Conservation (phyloP, 2,329 filamentous ascomycete species). For the Beauveria scarabaeidicola region DNA sequence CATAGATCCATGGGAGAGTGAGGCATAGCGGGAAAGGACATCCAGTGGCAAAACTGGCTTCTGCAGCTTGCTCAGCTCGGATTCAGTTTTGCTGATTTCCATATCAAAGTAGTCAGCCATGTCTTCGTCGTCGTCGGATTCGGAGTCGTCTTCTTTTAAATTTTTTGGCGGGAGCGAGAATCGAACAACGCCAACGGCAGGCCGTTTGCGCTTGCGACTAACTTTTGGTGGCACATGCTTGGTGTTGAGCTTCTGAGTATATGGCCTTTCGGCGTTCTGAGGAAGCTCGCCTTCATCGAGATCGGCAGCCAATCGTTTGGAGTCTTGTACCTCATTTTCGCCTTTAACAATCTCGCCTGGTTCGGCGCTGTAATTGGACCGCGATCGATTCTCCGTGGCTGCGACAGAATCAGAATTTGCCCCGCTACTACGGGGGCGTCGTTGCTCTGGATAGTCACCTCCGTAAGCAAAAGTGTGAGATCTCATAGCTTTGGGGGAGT, state of each 20-base stretch:
- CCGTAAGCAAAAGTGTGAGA: slow-evolving; percentile 39
- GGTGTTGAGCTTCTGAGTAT: neutral
- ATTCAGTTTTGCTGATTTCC: slow-evolving; percentile 44
- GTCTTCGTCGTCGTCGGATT: slow-evolving; percentile 51
- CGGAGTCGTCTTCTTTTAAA: slow-evolving; percentile 26
- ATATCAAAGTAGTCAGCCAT: slow-evolving; percentile 48
- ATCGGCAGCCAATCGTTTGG: neutral
- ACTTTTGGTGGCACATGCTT: neutral
- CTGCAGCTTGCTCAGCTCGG: slow-evolving; percentile 39
- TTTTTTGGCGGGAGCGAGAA: slow-evolving; percentile 33
- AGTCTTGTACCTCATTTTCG: slow-evolving; percentile 27
- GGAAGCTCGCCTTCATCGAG: slow-evolving; percentile 13
- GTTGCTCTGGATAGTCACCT: slow-evolving; percentile 33
- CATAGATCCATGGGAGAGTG: slow-evolving; percentile 40
- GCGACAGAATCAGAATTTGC: slow-evolving; percentile 35
- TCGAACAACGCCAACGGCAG: slow-evolving; percentile 25
- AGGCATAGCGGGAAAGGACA: slow-evolving; percentile 38
- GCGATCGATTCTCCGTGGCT: slow-evolving; percentile 26
- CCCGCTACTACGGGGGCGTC: slow-evolving; percentile 45
- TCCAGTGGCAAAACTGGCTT: slow-evolving; percentile 30
- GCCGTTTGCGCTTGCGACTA: slow-evolving; percentile 21
- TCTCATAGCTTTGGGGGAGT: slow-evolving; percentile 43
- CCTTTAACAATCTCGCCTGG: slow-evolving; percentile 37
- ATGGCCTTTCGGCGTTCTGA: slow-evolving; percentile 5
- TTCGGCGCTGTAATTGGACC: slow-evolving; percentile 35